A percentile compares a stretch with the other conserved stretches of the same genome.
phyloP scores from a whole-genome alignment of 768 basidiomycete genomes.

The Rhizopogon sp. region DNA sequence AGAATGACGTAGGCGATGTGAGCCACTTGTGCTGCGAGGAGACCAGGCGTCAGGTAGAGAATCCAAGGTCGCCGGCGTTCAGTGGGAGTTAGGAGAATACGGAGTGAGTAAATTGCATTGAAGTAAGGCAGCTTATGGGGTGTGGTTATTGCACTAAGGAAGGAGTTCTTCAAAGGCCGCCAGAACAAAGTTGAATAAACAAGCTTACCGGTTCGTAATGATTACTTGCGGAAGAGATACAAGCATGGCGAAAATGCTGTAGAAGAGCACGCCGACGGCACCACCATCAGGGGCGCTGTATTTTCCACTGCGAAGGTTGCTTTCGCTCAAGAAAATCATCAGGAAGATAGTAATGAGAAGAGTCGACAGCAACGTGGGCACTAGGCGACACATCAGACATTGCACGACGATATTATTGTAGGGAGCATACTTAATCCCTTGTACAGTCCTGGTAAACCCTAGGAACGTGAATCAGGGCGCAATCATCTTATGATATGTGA shows the following conservation, averaged over 20 bases:
- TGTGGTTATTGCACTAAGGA: constrained; percentile 70
- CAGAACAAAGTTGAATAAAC: background rate
- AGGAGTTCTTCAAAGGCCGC: background rate
- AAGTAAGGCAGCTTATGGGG: constrained; percentile 72
- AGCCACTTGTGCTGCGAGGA: constrained; percentile 38
- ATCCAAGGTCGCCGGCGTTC: constrained; percentile 78
- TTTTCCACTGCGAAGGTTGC: constrained; percentile 55
- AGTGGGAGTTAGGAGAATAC: constrained; percentile 73
- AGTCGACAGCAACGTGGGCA: constrained; percentile 47
- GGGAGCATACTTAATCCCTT: constrained; percentile 62
- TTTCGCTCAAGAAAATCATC: constrained; percentile 51
- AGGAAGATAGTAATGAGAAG: constrained; percentile 53
- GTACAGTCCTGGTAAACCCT: constrained; percentile 73
- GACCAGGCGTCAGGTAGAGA: constrained; percentile 73
- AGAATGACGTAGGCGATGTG: constrained; percentile 44
- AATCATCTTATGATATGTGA: background rate
- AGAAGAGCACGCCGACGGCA: constrained; percentile 56
- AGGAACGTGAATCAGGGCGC: constrained; percentile 4
- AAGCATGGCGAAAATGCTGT: constrained; percentile 61
- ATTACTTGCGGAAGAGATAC: constrained; percentile 66
- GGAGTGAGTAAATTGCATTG: constrained; percentile 51
- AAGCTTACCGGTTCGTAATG: constrained; percentile 66
- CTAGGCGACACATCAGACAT: constrained; percentile 34
- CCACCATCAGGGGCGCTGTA: constrained; percentile 63
- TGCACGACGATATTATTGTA: constrained; percentile 25